These are phyloP conservation scores for Hordeum marinum DNA, from an alignment of 176 grass and related monocot genomes.

Conservation along the genomic window DNA sequence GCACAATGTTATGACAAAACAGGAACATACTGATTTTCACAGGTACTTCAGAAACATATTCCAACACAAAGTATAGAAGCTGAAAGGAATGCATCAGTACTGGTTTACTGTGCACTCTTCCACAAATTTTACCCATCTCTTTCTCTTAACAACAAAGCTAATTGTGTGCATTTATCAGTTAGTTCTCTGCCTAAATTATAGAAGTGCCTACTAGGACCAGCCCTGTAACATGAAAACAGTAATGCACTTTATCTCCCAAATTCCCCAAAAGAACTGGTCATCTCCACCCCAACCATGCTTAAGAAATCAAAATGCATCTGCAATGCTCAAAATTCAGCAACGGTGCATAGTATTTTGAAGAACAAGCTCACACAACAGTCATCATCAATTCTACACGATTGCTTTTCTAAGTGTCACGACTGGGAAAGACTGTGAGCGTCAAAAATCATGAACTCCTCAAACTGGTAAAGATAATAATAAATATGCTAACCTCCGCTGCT, in stretches of 20 bases:
- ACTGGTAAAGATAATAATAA: neutral
- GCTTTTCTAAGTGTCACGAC: neutral
- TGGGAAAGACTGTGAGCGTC: neutral
- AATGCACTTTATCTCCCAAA: neutral
- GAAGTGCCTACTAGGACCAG: neutral
- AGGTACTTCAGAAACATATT: slow-evolving; percentile 1
- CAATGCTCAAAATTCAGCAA: neutral
- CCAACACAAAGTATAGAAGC: neutral
- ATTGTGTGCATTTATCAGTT: neutral
- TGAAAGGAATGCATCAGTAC: neutral
- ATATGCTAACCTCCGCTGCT: neutral
- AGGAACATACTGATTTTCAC: neutral
- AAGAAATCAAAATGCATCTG: neutral
- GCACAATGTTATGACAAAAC: neutral
- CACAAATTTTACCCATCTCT: neutral
- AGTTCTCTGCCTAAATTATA: neutral
- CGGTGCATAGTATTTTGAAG: no score
- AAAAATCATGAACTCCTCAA: neutral
- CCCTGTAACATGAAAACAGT: neutral
- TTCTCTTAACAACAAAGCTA: neutral
- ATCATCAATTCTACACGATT: neutral
- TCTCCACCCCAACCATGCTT: neutral
- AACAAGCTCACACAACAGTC: neutral
- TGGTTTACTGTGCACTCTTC: neutral
- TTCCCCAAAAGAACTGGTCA: neutral